Evolutionary conservation across 176 grass and related monocot species (phyloP).

Genomic region (Bothriochloa decipiens): DNA sequence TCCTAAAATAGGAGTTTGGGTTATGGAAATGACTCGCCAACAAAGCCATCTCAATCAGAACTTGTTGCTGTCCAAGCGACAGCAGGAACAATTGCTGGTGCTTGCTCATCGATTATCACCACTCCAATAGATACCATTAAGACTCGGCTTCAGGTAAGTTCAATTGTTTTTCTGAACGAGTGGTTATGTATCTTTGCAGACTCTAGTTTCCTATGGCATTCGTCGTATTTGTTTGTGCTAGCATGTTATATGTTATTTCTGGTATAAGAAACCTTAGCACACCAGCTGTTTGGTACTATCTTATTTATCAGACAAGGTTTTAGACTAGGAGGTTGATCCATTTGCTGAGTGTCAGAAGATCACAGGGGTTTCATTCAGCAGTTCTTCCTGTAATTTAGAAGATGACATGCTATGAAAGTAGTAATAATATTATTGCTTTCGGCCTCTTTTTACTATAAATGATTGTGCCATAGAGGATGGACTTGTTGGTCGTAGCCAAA

Average conservation of each 20-base stretch:
- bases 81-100: constrained; percentile 89
- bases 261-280: neutral
- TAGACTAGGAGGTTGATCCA: constrained; percentile 2
- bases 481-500: neutral
- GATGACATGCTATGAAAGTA: neutral
- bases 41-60: constrained; percentile 81
- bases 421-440: too few species aligned
- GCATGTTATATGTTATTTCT: neutral
- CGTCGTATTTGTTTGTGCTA: neutral
- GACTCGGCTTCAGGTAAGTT: constrained; percentile 85
- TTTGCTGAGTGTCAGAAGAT: neutral
- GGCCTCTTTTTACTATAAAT: neutral
- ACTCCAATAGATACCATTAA: constrained; percentile 97
- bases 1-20: constrained; percentile 75
- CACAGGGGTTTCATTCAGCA: neutral
- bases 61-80: constrained; percentile 86
- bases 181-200: constrained; percentile 6
- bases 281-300: neutral
- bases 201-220: neutral
- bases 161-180: constrained; percentile 26
- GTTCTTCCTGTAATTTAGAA: neutral
- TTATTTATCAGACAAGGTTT: constrained; percentile 13
- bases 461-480: neutral
- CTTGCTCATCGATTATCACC: constrained; percentile 94
- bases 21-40: constrained; percentile 63